These are phyloP conservation scores for Hypoxylon sp. DNA, from an alignment of 2,329 filamentous ascomycete genomes.

Conservation along the genomic window DNA sequence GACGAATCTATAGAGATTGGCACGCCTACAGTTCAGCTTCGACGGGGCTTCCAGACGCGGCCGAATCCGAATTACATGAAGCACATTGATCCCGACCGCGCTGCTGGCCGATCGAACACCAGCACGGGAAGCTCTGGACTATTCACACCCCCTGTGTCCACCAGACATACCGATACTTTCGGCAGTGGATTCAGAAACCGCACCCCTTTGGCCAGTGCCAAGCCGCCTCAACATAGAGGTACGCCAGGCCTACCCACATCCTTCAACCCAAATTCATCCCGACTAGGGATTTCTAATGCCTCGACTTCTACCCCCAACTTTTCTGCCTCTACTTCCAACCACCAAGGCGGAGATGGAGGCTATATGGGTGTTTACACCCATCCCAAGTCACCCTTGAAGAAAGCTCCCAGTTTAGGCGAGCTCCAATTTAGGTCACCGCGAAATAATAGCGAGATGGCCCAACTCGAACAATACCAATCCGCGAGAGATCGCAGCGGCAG, in stretches of 20 bases:
- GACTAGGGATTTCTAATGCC: slow-evolving; percentile 32
- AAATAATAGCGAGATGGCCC: slow-evolving; percentile 70
- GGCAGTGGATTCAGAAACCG: slow-evolving; percentile 39
- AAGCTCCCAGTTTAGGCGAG: slow-evolving; percentile 71
- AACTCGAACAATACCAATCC: slow-evolving; percentile 58
- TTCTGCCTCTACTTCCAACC: slow-evolving; percentile 19
- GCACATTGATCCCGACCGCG: slow-evolving; percentile 72
- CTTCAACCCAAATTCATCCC: slow-evolving; percentile 38
- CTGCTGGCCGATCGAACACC: slow-evolving; percentile 47
- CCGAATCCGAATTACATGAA: slow-evolving; percentile 82
- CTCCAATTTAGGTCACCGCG: slow-evolving; percentile 60
- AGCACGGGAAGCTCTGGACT: slow-evolving; percentile 51
- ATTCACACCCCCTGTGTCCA: slow-evolving; percentile 52
- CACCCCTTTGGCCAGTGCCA: slow-evolving; percentile 64
- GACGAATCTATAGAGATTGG: slow-evolving; percentile 58
- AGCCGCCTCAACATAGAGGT: slow-evolving; percentile 78
- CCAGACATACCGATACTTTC: slow-evolving; percentile 49
- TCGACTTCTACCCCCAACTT: slow-evolving; percentile 33
- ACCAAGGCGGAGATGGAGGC: slow-evolving; percentile 62
- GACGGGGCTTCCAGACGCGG: slow-evolving; percentile 80
- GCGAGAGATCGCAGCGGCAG: slow-evolving; percentile 42
- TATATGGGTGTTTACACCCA: slow-evolving; percentile 83
- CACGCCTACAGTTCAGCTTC: slow-evolving; percentile 69
- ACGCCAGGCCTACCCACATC: slow-evolving; percentile 72
- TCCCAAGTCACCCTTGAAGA: slow-evolving; percentile 83